Evolutionary conservation across 2,329 filamentous ascomycete genomes (phyloP), one percentile per base, ranked within the genome.

Genomic region (Cytospora piceicola): DNA sequence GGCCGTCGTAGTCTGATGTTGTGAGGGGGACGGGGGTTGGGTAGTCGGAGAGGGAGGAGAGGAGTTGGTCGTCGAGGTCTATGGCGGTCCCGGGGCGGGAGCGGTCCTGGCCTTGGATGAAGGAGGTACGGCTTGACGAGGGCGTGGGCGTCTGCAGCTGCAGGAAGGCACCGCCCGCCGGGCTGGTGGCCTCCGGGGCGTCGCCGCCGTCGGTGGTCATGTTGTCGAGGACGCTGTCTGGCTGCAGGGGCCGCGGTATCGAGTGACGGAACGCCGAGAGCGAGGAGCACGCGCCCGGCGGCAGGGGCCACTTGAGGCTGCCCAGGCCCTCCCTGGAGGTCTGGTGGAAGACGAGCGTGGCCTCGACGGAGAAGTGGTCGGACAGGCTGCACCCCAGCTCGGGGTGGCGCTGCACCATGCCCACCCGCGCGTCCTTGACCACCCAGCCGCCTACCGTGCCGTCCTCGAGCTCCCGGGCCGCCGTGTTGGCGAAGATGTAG

Each of bases 361-460:
- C 89, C 75, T 94, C 90, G 61, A 98, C 90, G 27, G 92, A 93
- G 76, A 97, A 98, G 76, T 98, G 95, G 74, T 99, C 94, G 71
- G 93, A 97, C 30, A 98, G 83, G 1, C 93, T 96, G 78, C 93
- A 97, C 68, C 88, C 84, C 1, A 97, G 82, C 1, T 85, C 86
- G 0, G 93, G 92, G 76, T 97, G 94, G 12, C 92, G 88, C 74
- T 90, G 85, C 24, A 87, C 89, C 88, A 97, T 93, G 67, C 90
- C 89, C 1, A 99, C 90, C 58, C 87, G 84, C 3, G 86, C 89
- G 9, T 85, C 82, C 66, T 88, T 83, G 66, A 97, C 87, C 15
- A 85, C 80, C 93, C 94, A 97, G 20, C 71, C 72, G 69, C 76
- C 78, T 61, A 76, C 74, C 5, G 73, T 70, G 56, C 65, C 62